These are phyloP conservation scores for Penicillium verhagenii DNA, from an alignment of 495 filamentous ascomycete genomes.

Conservation along the genomic window DNA sequence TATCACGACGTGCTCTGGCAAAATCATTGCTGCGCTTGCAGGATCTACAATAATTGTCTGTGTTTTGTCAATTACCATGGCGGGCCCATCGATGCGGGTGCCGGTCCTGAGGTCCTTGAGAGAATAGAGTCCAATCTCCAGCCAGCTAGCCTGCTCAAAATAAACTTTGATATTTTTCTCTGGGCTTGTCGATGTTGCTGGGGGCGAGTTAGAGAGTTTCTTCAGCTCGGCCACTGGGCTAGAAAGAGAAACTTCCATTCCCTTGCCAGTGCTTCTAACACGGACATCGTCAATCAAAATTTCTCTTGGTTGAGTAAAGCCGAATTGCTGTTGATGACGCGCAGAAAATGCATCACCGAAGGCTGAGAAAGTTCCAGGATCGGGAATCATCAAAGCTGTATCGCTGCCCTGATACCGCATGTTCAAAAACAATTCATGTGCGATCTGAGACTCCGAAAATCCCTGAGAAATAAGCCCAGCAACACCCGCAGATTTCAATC, in stretches of 20 bases:
- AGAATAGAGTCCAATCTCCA: constrained; percentile 75
- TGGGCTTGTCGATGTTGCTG: not conserved
- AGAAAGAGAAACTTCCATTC: not conserved
- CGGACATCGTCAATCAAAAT: constrained; percentile 87
- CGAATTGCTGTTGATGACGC: constrained; percentile 88
- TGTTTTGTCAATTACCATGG: constrained; percentile 86
- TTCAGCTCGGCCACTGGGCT: constrained; percentile 55
- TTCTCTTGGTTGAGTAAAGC: constrained; percentile 82
- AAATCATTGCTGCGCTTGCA: constrained; percentile 46
- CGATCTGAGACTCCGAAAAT: constrained; percentile 14
- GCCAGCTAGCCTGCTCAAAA: constrained; percentile 61
- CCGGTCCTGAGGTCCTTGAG: constrained; percentile 68
- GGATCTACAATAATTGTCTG: constrained; percentile 92
- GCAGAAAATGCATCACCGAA: constrained; percentile 72
- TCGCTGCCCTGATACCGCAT: constrained; percentile 46
- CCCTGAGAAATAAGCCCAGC: constrained; percentile 22
- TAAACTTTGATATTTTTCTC: constrained; percentile 4
- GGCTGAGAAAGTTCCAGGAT: constrained; percentile 29
- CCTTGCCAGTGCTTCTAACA: constrained; percentile 72
- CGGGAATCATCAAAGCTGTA: constrained; percentile 42
- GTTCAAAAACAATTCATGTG: constrained; percentile 39
- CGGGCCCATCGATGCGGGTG: constrained; percentile 72
- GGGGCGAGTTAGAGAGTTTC: constrained; percentile 45
- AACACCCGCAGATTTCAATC: not conserved
- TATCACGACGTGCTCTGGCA: constrained; percentile 71